phyloP scores from a whole-genome alignment of 495 filamentous ascomycete genomes.

The Penicillium turbatum region DNA sequence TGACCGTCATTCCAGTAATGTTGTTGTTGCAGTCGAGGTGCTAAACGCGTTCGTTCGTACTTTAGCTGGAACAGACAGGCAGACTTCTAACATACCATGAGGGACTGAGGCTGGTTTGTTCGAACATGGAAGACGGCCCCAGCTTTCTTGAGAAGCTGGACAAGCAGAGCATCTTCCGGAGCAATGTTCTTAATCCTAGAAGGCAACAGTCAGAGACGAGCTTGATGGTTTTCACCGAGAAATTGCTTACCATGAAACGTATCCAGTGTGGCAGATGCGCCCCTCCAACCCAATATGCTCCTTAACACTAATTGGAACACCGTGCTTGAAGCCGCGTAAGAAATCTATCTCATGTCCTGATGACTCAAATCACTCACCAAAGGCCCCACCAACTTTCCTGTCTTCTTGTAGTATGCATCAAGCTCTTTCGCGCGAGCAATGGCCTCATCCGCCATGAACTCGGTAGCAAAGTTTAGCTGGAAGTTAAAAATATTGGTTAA shows the following conservation, averaged over 20 bases:
- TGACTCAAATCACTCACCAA: too few species aligned
- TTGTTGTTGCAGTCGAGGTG: slow-evolving; percentile 53
- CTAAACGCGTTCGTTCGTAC: too few species aligned
- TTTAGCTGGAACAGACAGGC: slow-evolving; percentile 3
- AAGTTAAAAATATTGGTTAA: neutral
- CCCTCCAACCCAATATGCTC: slow-evolving; percentile 61
- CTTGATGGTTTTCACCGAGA: neutral
- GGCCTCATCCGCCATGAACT: slow-evolving; percentile 61
- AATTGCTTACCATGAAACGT: slow-evolving; percentile 37
- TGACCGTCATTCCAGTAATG: slow-evolving; percentile 58
- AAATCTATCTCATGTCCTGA: too few species aligned
- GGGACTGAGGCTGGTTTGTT: slow-evolving; percentile 55
- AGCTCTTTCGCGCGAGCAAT: slow-evolving; percentile 55
- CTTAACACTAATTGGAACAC: slow-evolving; percentile 62
- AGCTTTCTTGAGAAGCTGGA: slow-evolving; percentile 32
- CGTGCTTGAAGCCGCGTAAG: slow-evolving; percentile 35
- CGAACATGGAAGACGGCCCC: slow-evolving; percentile 61
- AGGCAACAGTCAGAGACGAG: too few species aligned
- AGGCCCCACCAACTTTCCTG: slow-evolving; percentile 37
- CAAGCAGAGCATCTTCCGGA: slow-evolving; percentile 34
- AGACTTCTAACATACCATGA: slow-evolving; percentile 30
- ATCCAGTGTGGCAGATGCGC: slow-evolving; percentile 38
- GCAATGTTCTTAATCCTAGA: slow-evolving; percentile 36
- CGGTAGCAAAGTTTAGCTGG: slow-evolving; percentile 61
- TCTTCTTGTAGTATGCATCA: slow-evolving; percentile 45